A percentile compares a stretch with the other conserved stretches of the same genome.
Evolutionary conservation across 768 basidiomycete species (phyloP).

Genomic region (Termitomyces sp.): DNA sequence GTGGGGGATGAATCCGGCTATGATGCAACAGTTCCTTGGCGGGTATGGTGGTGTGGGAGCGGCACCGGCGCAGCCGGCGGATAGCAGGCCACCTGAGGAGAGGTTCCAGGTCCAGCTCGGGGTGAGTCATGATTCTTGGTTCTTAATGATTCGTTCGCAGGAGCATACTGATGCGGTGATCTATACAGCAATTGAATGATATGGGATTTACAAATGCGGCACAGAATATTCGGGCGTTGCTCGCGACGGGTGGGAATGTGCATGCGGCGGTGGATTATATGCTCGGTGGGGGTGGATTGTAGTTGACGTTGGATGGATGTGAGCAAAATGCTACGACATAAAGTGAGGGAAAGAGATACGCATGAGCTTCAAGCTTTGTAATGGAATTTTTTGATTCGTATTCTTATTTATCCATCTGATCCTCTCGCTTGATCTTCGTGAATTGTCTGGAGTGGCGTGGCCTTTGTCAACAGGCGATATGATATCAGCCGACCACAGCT

Average conservation of each 20-base stretch:
- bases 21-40: conserved; percentile 43
- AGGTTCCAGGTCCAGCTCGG: conserved; percentile 86
- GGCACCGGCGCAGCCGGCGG: conserved; percentile 49
- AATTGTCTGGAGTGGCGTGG: too few relatives aligned
- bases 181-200: conserved; percentile 76
- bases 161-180: background rate
- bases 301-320: background rate
- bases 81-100: conserved; percentile 82
- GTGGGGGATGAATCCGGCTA: conserved; percentile 35
- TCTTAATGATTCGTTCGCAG: background rate
- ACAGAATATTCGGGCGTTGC: conserved; percentile 87
- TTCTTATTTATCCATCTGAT: background rate
- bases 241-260: conserved; percentile 92
- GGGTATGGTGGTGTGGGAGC: conserved; percentile 24
- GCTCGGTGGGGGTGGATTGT: conserved; percentile 67
- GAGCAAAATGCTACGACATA: too few relatives aligned
- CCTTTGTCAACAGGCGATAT: too few relatives aligned
- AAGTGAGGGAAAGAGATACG: background rate
- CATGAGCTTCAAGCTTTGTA: too few relatives aligned
- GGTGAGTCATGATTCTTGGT: conserved; percentile 35
- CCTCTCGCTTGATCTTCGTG: too few relatives aligned
- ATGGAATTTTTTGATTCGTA: background rate
- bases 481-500: too few relatives aligned
- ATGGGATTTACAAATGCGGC: conserved; percentile 92
- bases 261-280: conserved; percentile 93